Evolutionary conservation across 345 rosid species (phyloP).

Genomic region (Brassica napus): DNA sequence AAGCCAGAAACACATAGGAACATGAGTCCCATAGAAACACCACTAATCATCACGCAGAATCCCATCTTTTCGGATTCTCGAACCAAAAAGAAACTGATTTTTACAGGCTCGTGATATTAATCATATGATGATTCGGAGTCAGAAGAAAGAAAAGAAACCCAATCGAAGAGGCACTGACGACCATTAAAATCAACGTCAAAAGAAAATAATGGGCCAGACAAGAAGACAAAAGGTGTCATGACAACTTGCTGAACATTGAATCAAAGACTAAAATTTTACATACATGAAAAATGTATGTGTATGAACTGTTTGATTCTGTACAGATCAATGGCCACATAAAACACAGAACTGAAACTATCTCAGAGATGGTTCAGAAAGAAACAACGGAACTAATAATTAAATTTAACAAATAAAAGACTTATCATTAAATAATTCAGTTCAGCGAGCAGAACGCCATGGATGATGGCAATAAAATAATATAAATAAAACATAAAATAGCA

Average conservation of each 20-base stretch:
- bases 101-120: conserved; percentile 14
- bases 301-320: conserved; percentile 18
- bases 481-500: conserved; percentile 11
- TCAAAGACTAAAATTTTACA: conserved; percentile 17
- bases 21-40: conserved; percentile 15
- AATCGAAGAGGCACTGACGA: neutral
- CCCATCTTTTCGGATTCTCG: conserved; percentile 39
- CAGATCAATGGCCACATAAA: conserved; percentile 1
- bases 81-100: conserved; percentile 19
- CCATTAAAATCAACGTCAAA: conserved; percentile 27
- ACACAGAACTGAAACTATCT: conserved; percentile 25
- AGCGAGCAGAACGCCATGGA: conserved; percentile 6
- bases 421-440: neutral
- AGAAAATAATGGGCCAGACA: neutral
- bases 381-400: neutral
- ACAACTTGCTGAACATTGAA: conserved; percentile 5
- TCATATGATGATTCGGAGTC: neutral
- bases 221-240: conserved; percentile 11
- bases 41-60: conserved; percentile 31
- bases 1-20: conserved; percentile 42
- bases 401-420: neutral
- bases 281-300: neutral
- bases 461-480: neutral
- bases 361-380: conserved; percentile 8
- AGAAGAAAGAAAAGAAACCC: neutral